Evolutionary conservation across 257 asterid genomes (phyloP).

Genomic region (Jacaranda copaia): DNA sequence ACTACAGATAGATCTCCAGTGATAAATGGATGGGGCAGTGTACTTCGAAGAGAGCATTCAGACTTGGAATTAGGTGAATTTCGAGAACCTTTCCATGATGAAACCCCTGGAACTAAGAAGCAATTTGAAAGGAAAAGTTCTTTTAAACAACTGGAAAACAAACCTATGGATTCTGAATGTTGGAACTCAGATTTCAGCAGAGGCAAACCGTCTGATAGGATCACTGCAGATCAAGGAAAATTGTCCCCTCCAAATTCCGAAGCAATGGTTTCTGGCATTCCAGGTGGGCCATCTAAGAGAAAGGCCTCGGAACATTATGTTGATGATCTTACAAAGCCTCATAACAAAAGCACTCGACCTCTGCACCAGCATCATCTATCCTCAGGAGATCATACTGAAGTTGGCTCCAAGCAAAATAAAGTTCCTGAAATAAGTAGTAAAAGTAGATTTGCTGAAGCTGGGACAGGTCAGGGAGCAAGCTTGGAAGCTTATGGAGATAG

Average conservation of each 20-base stretch:
- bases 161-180: slow-evolving; percentile 54
- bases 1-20: slow-evolving; percentile 52
- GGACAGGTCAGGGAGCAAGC: slow-evolving; percentile 47
- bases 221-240: slow-evolving; percentile 54
- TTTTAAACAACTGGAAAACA: slow-evolving; percentile 57
- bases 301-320: slow-evolving; percentile 54
- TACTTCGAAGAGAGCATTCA: slow-evolving; percentile 76
- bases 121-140: slow-evolving; percentile 65
- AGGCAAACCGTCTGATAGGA: slow-evolving; percentile 61
- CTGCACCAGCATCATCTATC: slow-evolving; percentile 53
- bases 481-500: slow-evolving; percentile 52
- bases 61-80: slow-evolving; percentile 96
- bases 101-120: slow-evolving; percentile 54
- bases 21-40: slow-evolving; percentile 60
- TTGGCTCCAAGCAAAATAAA: slow-evolving; percentile 53
- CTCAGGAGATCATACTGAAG: slow-evolving; percentile 52
- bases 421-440: slow-evolving; percentile 51
- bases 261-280: slow-evolving; percentile 46
- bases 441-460: slow-evolving; percentile 56
- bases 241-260: slow-evolving; percentile 56
- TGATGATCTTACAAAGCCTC: slow-evolving; percentile 62
- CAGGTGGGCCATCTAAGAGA: slow-evolving; percentile 63
- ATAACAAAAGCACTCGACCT: slow-evolving; percentile 55
- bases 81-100: slow-evolving; percentile 76
- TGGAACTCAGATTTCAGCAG: slow-evolving; percentile 65